Evolutionary conservation across 2,329 filamentous ascomycete species (phyloP), one percentile per base, ranked within the genome.

Genomic region (Leptosphaerulina australis): DNA sequence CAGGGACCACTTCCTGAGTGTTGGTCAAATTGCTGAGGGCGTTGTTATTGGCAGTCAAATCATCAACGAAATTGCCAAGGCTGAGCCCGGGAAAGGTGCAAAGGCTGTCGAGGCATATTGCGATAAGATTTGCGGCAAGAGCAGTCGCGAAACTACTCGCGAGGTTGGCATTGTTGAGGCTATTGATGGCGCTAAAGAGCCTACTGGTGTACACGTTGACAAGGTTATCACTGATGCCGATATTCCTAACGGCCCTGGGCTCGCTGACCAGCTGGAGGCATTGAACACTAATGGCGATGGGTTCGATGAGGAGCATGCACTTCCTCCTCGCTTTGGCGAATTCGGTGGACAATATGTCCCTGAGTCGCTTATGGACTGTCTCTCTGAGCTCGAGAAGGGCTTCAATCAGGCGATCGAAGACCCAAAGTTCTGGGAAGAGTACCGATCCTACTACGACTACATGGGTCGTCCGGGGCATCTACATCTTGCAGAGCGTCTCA

Each of bases 261-360:
- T 96, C 7, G 88, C 87, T n/a, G 89, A 92, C 44, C 88, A 96
- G 74, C 81, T 96, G 21, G 87, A 91, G 51, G 88, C 90, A 12
- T 80, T 96, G 53, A 94, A 96, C 68, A 83, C 83, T 58, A 79
- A 77, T 5, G 35, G 49, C n/a, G 51, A 53, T 10, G 55, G 77
- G 3, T 59, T 63, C 20, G 49, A 55, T 8, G 59, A 68, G 35
- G 63, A 68, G 44, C 58, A 67, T 39, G 85, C 88, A 63, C 85
- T 94, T 41, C 90, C 92, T 10, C 85, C 91, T 56, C 87, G 91
- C 41, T 97, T 99, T 66, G 94, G 94, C 60, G 89, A 97, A 71
- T 99, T 96, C 59, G 94, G 94, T 65, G 94, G 94, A 12, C 93
- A 97, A 74, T 99, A 97, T 69, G 94, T 99, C 2, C 94, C 94